Percentiles rank a stretch among this genome's conserved stretches.
Evolutionary conservation across 1,284 basidiomycete species (phyloP).

Genomic region (Puccinia horiana): DNA sequence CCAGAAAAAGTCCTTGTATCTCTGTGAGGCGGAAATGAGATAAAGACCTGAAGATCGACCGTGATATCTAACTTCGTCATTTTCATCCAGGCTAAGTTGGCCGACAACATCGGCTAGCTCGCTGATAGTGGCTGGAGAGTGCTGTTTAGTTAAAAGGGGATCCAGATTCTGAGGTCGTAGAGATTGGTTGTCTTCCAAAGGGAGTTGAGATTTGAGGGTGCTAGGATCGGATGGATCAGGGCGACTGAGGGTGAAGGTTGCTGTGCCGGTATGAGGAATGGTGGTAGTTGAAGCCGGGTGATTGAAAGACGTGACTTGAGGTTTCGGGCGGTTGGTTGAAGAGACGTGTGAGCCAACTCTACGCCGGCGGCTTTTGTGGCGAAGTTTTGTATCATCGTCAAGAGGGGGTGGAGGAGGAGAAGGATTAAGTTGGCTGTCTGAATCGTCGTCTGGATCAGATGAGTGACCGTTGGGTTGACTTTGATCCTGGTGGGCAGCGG

Average conservation of each 20-base stretch:
- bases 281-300: neutral
- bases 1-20: constrained; percentile 79
- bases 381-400: constrained; percentile 1
- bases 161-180: neutral
- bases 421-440: constrained; percentile 18
- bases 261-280: constrained; percentile 20
- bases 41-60: constrained; percentile 65
- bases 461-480: constrained; percentile 28
- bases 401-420: constrained; percentile 13
- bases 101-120: constrained; percentile 71
- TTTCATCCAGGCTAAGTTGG: constrained; percentile 79
- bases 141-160: constrained; percentile 22
- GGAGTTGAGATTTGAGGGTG: constrained; percentile 2
- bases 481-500: neutral
- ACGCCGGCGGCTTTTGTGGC: constrained; percentile 15
- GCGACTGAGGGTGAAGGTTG: constrained; percentile 41
- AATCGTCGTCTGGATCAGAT: constrained; percentile 11
- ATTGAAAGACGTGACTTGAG: constrained; percentile 1
- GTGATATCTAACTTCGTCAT: constrained; percentile 67
- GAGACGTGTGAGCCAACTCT: constrained; percentile 4
- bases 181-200: neutral
- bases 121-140: constrained; percentile 38
- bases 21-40: constrained; percentile 68
- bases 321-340: constrained; percentile 15
- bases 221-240: constrained; percentile 45